Percentiles rank a stretch among this genome's conserved stretches.
These are phyloP conservation scores for Aureobasidium subglaciale DNA, from an alignment of 2,329 filamentous ascomycete species.

Conservation along the genomic window DNA sequence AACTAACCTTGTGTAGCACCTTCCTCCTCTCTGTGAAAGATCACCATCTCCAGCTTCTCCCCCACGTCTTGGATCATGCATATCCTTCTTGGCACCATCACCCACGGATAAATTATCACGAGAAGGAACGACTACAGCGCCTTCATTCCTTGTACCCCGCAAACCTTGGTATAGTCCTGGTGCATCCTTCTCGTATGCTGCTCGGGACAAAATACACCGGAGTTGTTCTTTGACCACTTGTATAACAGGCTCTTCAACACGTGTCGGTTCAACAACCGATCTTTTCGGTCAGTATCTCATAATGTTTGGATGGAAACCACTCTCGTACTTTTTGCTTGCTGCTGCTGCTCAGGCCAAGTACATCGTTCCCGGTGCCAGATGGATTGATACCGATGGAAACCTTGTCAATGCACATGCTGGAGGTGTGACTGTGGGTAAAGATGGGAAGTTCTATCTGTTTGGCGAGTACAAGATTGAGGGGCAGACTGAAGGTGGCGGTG, in stretches of 20 bases:
- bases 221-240: neutral
- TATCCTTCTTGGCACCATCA: neutral
- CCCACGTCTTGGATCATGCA: neutral
- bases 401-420: conserved; percentile 57
- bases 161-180: neutral
- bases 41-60: neutral
- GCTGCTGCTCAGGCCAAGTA: conserved; percentile 38
- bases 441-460: conserved; percentile 32
- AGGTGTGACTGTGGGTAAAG: conserved; percentile 43
- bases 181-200: neutral
- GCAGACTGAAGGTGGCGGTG: conserved; percentile 52
- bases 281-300: neutral
- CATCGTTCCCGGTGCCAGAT: conserved; percentile 56
- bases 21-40: neutral
- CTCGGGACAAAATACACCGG: neutral
- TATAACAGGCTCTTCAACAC: neutral
- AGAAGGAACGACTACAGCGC: neutral
- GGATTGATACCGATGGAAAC: conserved; percentile 54
- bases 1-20: neutral
- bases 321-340: conserved; percentile 20
- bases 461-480: conserved; percentile 55
- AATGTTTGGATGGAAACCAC: neutral
- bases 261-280: neutral
- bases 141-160: neutral
- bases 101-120: neutral